Conservation (phyloP, 2,329 filamentous ascomycete species). For the Colletotrichum viniferum region DNA sequence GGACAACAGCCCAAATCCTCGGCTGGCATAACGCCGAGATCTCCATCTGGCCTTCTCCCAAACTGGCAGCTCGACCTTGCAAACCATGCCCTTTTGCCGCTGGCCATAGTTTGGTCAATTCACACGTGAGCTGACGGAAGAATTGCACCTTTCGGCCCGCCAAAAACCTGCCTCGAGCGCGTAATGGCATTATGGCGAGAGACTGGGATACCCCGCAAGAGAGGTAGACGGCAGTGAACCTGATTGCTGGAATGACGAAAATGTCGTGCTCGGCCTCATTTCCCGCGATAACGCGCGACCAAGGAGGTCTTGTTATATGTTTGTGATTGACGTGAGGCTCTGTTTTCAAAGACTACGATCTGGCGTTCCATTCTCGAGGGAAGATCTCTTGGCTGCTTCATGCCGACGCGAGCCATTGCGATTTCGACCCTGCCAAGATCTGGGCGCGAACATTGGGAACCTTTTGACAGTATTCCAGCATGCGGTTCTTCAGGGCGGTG, state of each 20-base stretch:
- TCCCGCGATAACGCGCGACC: background rate
- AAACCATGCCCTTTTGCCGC: background rate
- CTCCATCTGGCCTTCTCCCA: background rate
- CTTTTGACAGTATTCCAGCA: background rate
- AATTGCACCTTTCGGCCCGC: background rate
- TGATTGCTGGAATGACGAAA: constrained; percentile 12
- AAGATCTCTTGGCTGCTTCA: background rate
- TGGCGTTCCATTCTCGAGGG: background rate
- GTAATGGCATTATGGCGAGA: background rate
- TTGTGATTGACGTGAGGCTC: background rate
- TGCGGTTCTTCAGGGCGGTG: background rate
- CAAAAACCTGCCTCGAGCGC: background rate
- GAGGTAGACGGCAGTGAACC: background rate
- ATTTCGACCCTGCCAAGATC: background rate
- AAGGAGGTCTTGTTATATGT: background rate
- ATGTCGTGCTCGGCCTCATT: constrained; percentile 3
- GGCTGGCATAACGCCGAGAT: constrained; percentile 6
- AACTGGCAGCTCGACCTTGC: background rate
- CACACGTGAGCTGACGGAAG: background rate
- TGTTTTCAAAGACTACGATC: background rate
- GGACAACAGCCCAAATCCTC: background rate
- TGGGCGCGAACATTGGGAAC: background rate
- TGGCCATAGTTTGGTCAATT: background rate
- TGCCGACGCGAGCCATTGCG: background rate
- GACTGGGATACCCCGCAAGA: constrained; percentile 2